Evolutionary conservation across 2,329 filamentous ascomycete genomes (phyloP).

Genomic region (Alternaria triticina): DNA sequence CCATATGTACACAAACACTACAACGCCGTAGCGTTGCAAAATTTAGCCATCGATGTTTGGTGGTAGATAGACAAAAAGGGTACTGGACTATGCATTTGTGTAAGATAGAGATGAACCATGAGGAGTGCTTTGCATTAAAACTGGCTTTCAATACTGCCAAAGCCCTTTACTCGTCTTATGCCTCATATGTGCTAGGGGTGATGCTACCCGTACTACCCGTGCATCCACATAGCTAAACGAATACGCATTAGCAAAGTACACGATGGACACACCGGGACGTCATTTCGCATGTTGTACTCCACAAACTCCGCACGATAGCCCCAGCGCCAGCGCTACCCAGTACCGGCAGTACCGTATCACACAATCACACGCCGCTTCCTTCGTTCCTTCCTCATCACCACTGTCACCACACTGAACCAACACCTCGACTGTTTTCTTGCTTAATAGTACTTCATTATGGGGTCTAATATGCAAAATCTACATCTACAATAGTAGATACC

Average conservation of each 20-base stretch:
- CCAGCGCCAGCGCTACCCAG: not conserved
- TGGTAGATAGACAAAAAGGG: slow-evolving; percentile 1
- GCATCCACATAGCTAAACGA: not conserved
- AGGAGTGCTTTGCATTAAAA: not conserved
- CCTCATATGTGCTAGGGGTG: too few relatives aligned
- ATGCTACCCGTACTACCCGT: not conserved
- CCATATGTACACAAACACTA: not conserved
- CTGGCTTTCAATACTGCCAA: not conserved
- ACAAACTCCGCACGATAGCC: not conserved
- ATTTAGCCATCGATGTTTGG: slow-evolving; percentile 1
- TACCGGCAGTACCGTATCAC: not conserved
- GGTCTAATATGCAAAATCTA: not conserved
- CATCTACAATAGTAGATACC: not conserved
- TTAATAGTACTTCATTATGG: not conserved
- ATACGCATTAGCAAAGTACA: not conserved
- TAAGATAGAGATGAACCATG: slow-evolving; percentile 1
- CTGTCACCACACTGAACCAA: not conserved
- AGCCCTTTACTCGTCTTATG: not conserved
- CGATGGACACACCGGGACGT: not conserved
- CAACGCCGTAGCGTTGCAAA: not conserved
- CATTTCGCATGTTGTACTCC: not conserved
- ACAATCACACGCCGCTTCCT: not conserved
- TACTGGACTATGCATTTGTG: not conserved
- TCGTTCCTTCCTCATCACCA: not conserved
- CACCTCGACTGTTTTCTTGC: not conserved